Evolutionary conservation across 768 basidiomycete genomes (phyloP), one percentile per base, ranked within the genome.

Genomic region (Auriscalpium orientale): DNA sequence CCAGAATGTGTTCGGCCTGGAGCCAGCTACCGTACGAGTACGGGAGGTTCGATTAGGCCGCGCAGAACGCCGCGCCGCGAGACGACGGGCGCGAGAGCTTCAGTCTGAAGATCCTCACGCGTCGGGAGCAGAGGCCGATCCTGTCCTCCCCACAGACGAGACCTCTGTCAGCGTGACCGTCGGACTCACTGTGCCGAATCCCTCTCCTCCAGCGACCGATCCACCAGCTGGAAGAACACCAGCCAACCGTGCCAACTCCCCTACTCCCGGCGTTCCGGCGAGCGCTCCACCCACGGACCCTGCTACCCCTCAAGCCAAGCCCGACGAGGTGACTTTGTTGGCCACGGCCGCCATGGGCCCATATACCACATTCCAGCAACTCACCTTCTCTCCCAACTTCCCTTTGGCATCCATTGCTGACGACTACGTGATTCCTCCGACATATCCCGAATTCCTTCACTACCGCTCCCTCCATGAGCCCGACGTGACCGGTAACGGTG

Each of bases 21-120:
- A 95, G 67, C 92, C 92, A 10, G 91, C 91, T 2, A 95, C 93
- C 0, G 92, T 95, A 18, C 81, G 92, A 28, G 92, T 95, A n/a
- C 84, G 92, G 5, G 93, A 95, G 69, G 92, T 95, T 21, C 79
- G 93, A 36, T 91, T 95, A 46, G 92, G 90, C 8, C 83, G 92
- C 4, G 89, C 89, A 2, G 93, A 94, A 68, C 79, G 92, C 35
- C 73, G 93, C 57, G 91, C 91, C 11, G 89, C 91, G 20, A 77
- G 92, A 36, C 78, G 93, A 55, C 78, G 91, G 52, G 84, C 87
- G 13, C 80, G 91, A 36, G 88, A 87, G 66, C 78, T 77, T 37
- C 76, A 84, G 53, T 65, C 66, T 46, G 73, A 76, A 16, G 80
- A 81, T 7, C 79, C 79, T n/a, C 65, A 72, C 10, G 57, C 73